Evolutionary conservation across 768 basidiomycete species (phyloP), one percentile per base, ranked within the genome.

Genomic region (Mycena venus): DNA sequence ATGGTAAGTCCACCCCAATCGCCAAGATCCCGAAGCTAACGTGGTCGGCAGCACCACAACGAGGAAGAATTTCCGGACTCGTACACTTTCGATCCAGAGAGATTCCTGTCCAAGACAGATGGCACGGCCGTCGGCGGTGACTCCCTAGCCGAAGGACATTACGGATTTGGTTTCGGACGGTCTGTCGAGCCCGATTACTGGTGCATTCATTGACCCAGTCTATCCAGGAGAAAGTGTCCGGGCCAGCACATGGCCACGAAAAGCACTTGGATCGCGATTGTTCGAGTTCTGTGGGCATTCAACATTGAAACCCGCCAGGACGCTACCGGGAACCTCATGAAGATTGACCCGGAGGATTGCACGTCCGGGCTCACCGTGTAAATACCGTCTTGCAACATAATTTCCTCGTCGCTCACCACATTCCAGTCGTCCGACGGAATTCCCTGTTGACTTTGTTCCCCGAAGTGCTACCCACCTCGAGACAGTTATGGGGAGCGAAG

Each of bases 121-220:
- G 51, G 25, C 8, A 11, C 51, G 0, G 51, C 3, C 12, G 51
- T 29, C 27, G 14, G 3, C 17, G 51, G 9, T 6, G 25, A 53
- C 14, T 34, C 49, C 17, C 19, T 68, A 8, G 31, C 12, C 2
- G 38, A 58, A 14, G 67, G 56, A 0, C 36, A 68, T 15, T 68
- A 68, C 21, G 66, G 53, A 34, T 67, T 67, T 38, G 66, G 66
- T 3, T 68, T 68, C 17, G 67, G 67, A n/a, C 14, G 67, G 67
- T 59, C 10, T 42, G 67, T 59, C 29, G 34, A 23, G 23, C n/a
- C 21, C 7, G 17, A 11, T 29, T 12, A 12, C 25, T 17, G 21
- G 27, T n/a, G 10, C 23, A 27, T 19, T 21, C 31, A 11, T 29
- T 36, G 53, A 49, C n/a, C 49, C 23, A 25, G 4, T 65, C 10